phyloP scores from a whole-genome alignment of 1,284 basidiomycete genomes.

The Violaceomyces palustris region DNA sequence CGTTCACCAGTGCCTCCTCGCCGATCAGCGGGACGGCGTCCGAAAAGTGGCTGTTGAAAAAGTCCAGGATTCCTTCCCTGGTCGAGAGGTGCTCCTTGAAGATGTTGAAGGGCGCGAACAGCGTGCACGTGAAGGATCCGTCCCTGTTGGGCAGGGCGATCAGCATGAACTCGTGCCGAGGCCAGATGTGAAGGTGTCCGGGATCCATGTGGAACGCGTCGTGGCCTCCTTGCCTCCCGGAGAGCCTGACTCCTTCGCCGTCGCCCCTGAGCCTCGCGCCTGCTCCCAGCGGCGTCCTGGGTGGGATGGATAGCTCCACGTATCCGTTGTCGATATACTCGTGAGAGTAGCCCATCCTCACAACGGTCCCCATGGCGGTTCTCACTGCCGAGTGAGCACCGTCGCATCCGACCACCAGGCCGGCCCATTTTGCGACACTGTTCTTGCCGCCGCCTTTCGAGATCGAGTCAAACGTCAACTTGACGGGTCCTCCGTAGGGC shows the following conservation, averaged over 20 bases:
- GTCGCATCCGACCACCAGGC: slow-evolving; percentile 38
- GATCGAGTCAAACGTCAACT: slow-evolving; percentile 3
- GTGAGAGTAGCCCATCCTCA: slow-evolving; percentile 75
- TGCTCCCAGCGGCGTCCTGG: slow-evolving; percentile 59
- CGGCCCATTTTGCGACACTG: slow-evolving; percentile 9
- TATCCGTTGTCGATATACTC: slow-evolving; percentile 93
- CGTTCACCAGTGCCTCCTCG: slow-evolving; percentile 67
- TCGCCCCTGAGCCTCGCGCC: slow-evolving; percentile 58
- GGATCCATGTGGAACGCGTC: slow-evolving; percentile 75
- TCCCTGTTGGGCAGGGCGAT: slow-evolving; percentile 78
- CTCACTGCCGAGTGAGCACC: slow-evolving; percentile 30
- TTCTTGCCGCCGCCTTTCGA: slow-evolving; percentile 3
- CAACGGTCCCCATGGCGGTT: slow-evolving; percentile 57
- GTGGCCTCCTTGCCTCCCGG: slow-evolving; percentile 16
- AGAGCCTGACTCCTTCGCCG: slow-evolving; percentile 6
- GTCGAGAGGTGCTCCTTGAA: slow-evolving; percentile 58
- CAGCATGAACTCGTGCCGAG: slow-evolving; percentile 95
- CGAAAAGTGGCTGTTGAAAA: slow-evolving; percentile 81
- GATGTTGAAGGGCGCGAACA: slow-evolving; percentile 80
- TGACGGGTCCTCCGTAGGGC: no score
- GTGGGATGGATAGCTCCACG: slow-evolving; percentile 89
- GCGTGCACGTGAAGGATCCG: slow-evolving; percentile 62
- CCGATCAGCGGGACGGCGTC: slow-evolving; percentile 81
- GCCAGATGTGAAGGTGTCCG: slow-evolving; percentile 97
- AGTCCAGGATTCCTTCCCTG: slow-evolving; percentile 60